A percentile compares a stretch with the other conserved stretches of the same genome.
Conservation (phyloP, 495 filamentous ascomycete genomes). For the Talaromyces liani region DNA sequence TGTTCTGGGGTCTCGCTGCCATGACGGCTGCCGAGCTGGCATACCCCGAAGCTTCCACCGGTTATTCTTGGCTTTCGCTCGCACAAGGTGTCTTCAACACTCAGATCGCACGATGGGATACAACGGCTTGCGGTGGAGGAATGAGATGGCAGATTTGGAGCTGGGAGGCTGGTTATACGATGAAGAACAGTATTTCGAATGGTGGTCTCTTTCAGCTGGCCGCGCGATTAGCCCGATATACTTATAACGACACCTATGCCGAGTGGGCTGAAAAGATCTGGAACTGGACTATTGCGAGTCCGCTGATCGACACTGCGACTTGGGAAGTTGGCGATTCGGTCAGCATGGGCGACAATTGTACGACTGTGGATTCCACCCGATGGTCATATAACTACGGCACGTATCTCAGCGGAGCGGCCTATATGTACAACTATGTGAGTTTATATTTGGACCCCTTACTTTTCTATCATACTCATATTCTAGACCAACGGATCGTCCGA, state of each 20-base stretch:
- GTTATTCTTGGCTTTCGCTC: slow-evolving; percentile 55
- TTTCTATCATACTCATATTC: slow-evolving; percentile 6
- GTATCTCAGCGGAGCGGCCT: slow-evolving; percentile 58
- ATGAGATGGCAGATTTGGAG: slow-evolving; percentile 43
- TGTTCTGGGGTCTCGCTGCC: slow-evolving; percentile 61
- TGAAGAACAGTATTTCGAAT: slow-evolving; percentile 63
- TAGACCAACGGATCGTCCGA: slow-evolving; percentile 33
- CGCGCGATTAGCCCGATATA: slow-evolving; percentile 64
- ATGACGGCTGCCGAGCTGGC: slow-evolving; percentile 61
- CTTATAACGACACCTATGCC: slow-evolving; percentile 59
- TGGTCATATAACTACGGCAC: slow-evolving; percentile 68
- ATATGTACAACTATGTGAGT: slow-evolving; percentile 55
- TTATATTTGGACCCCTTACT: neutral
- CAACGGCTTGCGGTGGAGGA: slow-evolving; percentile 33
- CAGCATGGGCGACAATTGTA: slow-evolving; percentile 25
- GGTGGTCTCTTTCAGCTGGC: slow-evolving; percentile 64
- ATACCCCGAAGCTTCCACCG: slow-evolving; percentile 50
- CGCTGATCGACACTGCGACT: slow-evolving; percentile 45
- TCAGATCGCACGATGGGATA: slow-evolving; percentile 50
- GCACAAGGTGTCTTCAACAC: slow-evolving; percentile 69
- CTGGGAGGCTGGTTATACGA: slow-evolving; percentile 36
- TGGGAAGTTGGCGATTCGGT: slow-evolving; percentile 57
- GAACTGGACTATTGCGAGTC: slow-evolving; percentile 52
- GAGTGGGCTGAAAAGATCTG: slow-evolving; percentile 63
- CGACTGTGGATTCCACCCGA: slow-evolving; percentile 33